phyloP scores from a whole-genome alignment of 2,329 filamentous ascomycete species.

The Botrytis porri region DNA sequence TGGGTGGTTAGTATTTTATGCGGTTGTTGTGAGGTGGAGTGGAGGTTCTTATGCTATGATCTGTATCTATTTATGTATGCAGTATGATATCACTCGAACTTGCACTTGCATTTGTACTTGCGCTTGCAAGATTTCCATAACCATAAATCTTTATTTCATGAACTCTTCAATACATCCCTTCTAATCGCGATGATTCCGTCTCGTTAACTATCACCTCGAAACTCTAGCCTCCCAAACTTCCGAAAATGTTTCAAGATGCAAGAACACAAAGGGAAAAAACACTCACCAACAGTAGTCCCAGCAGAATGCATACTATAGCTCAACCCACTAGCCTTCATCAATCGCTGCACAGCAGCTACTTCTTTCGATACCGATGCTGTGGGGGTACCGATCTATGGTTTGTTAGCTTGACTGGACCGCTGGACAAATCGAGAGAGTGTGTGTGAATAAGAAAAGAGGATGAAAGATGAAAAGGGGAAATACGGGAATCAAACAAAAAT shows the following conservation, averaged over 20 bases:
- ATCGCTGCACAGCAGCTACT: slow-evolving; percentile 81
- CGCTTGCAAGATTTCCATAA: not conserved
- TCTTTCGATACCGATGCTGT: slow-evolving; percentile 74
- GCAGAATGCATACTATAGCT: slow-evolving; percentile 89
- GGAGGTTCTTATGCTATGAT: not conserved
- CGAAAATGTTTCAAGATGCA: not conserved
- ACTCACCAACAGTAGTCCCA: slow-evolving; percentile 83
- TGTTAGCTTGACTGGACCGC: not conserved
- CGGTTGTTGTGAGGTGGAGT: not conserved
- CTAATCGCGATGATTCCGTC: no score
- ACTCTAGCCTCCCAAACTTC: not conserved
- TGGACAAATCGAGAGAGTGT: no score
- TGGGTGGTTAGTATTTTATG: not conserved
- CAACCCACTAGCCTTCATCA: slow-evolving; percentile 77
- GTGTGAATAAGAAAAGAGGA: not conserved
- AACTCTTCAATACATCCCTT: not conserved
- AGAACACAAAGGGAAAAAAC: not conserved
- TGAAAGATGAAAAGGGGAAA: not conserved
- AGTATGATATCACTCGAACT: not conserved
- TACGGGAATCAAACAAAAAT: slow-evolving; percentile 88
- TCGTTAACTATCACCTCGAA: not conserved
- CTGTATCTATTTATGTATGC: not conserved
- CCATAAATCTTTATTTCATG: not conserved
- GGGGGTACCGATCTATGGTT: slow-evolving; percentile 71
- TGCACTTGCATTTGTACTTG: not conserved